Conservation (phyloP, 495 filamentous ascomycete genomes). For the Xylaria flabelliformis region DNA sequence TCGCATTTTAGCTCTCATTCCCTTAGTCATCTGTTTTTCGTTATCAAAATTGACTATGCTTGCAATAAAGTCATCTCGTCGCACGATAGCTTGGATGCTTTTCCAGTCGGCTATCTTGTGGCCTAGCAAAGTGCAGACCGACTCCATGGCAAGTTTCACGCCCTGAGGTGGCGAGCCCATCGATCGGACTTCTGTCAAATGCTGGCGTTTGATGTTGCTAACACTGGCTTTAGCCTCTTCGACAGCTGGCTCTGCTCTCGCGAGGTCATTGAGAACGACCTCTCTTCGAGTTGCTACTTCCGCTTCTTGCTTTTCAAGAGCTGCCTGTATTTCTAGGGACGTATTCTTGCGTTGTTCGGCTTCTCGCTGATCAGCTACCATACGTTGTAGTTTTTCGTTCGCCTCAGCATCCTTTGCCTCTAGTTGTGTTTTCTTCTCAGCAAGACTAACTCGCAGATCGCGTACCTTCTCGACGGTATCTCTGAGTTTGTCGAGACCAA, state of each 20-base stretch:
- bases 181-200: conserved; percentile 95
- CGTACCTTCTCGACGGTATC: conserved; percentile 98
- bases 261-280: conserved; percentile 86
- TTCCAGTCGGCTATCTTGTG: conserved; percentile 92
- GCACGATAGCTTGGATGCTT: conserved; percentile 82
- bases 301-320: conserved; percentile 86
- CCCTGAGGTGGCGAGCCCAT: conserved; percentile 91
- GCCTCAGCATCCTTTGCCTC: conserved; percentile 94
- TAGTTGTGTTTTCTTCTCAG: conserved; percentile 90
- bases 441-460: conserved; percentile 86
- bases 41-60: conserved; percentile 98
- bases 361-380: conserved; percentile 96
- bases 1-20: conserved; percentile 83
- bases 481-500: conserved; percentile 95
- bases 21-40: conserved; percentile 89
- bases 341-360: conserved; percentile 88
- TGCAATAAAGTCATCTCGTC: conserved; percentile 94
- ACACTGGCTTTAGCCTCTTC: conserved; percentile 92
- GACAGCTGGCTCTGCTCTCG: conserved; percentile 91
- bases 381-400: conserved; percentile 94
- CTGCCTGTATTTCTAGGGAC: conserved; percentile 85
- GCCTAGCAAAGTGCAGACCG: conserved; percentile 91
- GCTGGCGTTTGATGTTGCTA: conserved; percentile 95
- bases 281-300: conserved; percentile 84
- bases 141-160: conserved; percentile 90